Evolutionary conservation across 129 eudicot genomes (phyloP).

Genomic region (Solidago caesia): DNA sequence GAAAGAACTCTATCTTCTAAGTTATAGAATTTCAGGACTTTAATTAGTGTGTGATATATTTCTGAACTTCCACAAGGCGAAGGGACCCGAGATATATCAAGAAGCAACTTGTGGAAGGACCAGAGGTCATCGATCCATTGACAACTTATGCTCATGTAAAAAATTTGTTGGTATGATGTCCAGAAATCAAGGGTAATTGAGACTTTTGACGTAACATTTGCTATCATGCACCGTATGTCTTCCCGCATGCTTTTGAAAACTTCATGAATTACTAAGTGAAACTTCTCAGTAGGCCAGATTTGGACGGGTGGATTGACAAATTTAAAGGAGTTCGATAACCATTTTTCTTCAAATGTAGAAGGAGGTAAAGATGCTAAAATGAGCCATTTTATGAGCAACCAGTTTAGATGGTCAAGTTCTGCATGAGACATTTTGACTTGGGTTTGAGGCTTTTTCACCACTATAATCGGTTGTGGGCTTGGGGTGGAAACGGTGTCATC

Average conservation of each 20-base stretch:
- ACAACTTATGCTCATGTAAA: constrained; percentile 83
- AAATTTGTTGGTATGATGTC: constrained; percentile 78
- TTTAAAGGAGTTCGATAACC: constrained; percentile 72
- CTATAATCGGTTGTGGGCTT: constrained; percentile 48
- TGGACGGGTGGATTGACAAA: constrained; percentile 68
- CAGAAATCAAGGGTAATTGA: constrained; percentile 85
- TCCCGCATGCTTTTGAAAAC: constrained; percentile 78
- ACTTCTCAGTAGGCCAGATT: constrained; percentile 74
- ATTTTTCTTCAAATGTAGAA: constrained; percentile 61
- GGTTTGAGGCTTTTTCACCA: constrained; percentile 61
- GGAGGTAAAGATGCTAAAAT: constrained; percentile 73
- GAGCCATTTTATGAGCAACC: constrained; percentile 93
- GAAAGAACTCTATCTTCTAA: constrained; percentile 68
- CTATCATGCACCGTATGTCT: constrained; percentile 56
- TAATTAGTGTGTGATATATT: constrained; percentile 52
- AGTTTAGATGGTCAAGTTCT: constrained; percentile 84
- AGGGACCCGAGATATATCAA: constrained; percentile 78
- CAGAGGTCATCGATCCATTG: constrained; percentile 91
- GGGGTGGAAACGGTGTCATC: constrained; percentile 50
- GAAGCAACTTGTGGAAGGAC: constrained; percentile 76
- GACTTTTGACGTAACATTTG: constrained; percentile 71
- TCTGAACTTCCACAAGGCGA: constrained; percentile 77
- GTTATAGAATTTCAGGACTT: constrained; percentile 63
- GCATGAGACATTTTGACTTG: constrained; percentile 53
- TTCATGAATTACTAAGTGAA: constrained; percentile 61